Evolutionary conservation across 768 basidiomycete species (phyloP), one percentile per base, ranked within the genome.

Genomic region (Psilocybe cubensis): DNA sequence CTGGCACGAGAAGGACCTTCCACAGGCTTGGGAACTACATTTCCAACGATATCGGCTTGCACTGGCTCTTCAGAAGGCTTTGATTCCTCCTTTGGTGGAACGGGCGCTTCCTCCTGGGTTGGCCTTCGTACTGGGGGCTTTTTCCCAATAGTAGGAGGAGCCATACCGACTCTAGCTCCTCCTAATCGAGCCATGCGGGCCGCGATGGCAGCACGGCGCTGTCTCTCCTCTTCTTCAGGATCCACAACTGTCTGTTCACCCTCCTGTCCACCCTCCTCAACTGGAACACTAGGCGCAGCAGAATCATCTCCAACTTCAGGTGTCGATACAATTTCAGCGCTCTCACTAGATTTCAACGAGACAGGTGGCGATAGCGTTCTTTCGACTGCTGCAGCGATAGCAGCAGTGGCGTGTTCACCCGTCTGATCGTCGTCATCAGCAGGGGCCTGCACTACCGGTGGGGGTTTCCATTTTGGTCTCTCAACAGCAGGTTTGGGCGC

Each of bases 181-280:
- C 96, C 96, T 17, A 98, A 80, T 58, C 89, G 88, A 40, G 94
- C 94, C 93, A 98, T 94, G 44, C 94, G 83, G 21, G 94, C 94
- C 28, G 94, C 93, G 66, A 98, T 88, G 10, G 91, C 88, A 4
- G 93, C 91, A 41, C 95, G 84, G 44, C 89, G 83, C 66, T 91
- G 88, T 52, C 88, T 78, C 64, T 91, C 89, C 61, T 90, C 88
- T 47, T 87, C 86, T 66, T 88, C 86, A 1, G 83, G 80, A 64
- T 86, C 86, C 23, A 25, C 40, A n/a, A 40, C 40, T 18, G 52
- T 21, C 21, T 43, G 52, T 23, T 64, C 61, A 11, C 55, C 51
- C 35, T 60, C 63, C 52, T 48, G 27, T 44, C 58, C 62, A 21
- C 54, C 66, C 14, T 48, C 59, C 33, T 47, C 24, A 46, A 29